These are phyloP conservation scores for Volutella citrinella DNA, from an alignment of 2,329 filamentous ascomycete genomes.

Conservation along the genomic window DNA sequence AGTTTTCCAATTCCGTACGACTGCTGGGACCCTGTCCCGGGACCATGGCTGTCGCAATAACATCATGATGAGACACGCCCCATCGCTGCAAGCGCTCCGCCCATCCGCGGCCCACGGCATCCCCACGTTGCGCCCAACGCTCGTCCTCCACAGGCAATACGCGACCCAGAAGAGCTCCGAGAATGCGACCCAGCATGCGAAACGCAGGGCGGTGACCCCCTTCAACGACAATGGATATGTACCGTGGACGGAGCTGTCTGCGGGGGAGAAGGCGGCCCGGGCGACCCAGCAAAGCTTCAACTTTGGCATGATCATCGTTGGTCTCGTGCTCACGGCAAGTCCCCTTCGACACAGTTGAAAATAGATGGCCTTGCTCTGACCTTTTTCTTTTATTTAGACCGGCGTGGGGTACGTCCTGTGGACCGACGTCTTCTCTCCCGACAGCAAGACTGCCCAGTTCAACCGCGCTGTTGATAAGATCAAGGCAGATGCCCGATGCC, in stretches of 20 bases:
- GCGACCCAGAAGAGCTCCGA: conserved; percentile 54
- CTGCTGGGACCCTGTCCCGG: conserved; percentile 15
- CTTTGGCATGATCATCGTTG: conserved; percentile 71
- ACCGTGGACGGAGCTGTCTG: conserved; percentile 74
- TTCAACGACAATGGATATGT: conserved; percentile 84
- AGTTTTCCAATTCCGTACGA: conserved; percentile 3
- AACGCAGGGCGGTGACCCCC: conserved; percentile 71
- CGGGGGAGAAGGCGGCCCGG: conserved; percentile 74
- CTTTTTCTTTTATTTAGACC: conserved; percentile 44
- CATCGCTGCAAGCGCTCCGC: conserved; percentile 35
- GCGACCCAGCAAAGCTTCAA: conserved; percentile 92
- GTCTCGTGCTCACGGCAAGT: conserved; percentile 70
- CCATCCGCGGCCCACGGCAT: conserved; percentile 26
- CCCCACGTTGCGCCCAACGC: conserved; percentile 31
- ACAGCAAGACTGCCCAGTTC: conserved; percentile 84
- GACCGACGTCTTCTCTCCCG: conserved; percentile 77
- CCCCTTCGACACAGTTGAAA: no score
- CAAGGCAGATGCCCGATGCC: conserved; percentile 67
- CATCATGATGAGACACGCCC: conserved; percentile 46
- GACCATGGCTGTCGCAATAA: conserved; percentile 34
- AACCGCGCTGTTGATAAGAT: conserved; percentile 81
- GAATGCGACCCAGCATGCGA: conserved; percentile 40
- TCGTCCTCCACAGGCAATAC: conserved; percentile 48
- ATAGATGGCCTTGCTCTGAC: no score
- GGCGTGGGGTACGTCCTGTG: conserved; percentile 78